phyloP scores from a whole-genome alignment of 306 rosid species.

The Cucumis melo region DNA sequence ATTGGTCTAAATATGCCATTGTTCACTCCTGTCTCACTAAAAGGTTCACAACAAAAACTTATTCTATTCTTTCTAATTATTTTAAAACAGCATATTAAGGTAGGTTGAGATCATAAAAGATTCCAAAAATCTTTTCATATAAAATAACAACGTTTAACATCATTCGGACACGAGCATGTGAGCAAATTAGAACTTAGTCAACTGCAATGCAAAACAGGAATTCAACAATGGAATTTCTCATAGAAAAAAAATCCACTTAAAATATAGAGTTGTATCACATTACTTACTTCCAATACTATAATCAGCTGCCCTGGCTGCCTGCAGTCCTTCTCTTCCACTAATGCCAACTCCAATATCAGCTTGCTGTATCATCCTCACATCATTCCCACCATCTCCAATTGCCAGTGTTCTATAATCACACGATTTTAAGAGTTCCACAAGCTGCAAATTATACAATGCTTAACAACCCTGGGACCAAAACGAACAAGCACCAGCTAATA shows the following conservation, averaged over 20 bases:
- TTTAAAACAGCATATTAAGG: neutral
- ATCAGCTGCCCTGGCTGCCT: constrained; percentile 99
- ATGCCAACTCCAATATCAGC: constrained; percentile 98
- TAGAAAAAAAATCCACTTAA: neutral
- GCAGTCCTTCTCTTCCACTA: constrained; percentile 98
- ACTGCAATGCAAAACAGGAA: neutral
- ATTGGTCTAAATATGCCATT: neutral
- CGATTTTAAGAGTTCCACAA: constrained; percentile 79
- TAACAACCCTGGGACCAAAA: neutral
- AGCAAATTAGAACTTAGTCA: neutral
- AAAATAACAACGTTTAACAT: neutral
- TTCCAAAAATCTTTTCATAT: neutral
- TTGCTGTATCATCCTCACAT: constrained; percentile 98
- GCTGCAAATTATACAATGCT: constrained; percentile 38
- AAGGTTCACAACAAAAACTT: neutral
- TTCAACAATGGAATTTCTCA: neutral
- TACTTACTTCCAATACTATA: constrained; percentile 92
- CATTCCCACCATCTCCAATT: constrained; percentile 98
- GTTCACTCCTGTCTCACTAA: neutral
- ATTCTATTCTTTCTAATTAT: neutral
- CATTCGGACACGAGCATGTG: neutral
- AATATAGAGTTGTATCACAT: constrained; percentile 9
- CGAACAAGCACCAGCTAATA: neutral
- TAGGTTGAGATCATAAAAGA: neutral
- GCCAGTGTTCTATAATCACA: constrained; percentile 96